Evolutionary conservation across 352 stramenopile species (phyloP).

Genomic region (Phytophthora palmivora): DNA sequence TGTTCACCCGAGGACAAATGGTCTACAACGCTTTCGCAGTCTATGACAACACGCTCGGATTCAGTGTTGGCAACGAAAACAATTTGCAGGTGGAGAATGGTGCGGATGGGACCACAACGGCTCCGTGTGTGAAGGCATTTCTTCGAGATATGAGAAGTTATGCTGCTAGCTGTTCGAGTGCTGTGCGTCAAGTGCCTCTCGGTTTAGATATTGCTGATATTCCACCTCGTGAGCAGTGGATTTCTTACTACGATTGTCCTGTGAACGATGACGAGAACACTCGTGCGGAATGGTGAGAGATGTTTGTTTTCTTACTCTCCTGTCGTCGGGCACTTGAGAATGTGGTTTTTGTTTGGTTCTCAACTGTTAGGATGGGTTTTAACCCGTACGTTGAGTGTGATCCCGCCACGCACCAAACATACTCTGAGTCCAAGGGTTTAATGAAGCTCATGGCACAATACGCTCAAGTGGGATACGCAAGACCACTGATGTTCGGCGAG

Average conservation of each 20-base stretch:
- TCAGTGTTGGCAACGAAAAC: too few species aligned
- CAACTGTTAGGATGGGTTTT: conserved; percentile 51
- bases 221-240: too few species aligned
- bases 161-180: conserved; percentile 44
- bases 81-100: conserved; percentile 41
- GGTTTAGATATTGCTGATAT: too few species aligned
- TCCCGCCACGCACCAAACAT: conserved; percentile 53
- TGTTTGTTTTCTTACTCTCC: too few species aligned
- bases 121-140: conserved; percentile 74
- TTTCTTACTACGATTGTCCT: too few species aligned
- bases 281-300: conserved; percentile 56
- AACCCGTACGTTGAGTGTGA: conserved; percentile 82
- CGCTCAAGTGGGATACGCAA: conserved; percentile 45
- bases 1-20: conserved; percentile 67
- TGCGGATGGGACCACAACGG: conserved; percentile 37
- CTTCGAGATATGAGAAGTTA: conserved; percentile 68
- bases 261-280: conserved; percentile 63
- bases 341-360: too few species aligned
- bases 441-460: conserved; percentile 73
- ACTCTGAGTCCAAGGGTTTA: conserved; percentile 62
- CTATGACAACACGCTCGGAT: conserved; percentile 77
- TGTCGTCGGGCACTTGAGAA: too few species aligned
- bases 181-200: too few species aligned
- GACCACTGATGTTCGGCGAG: conserved; percentile 76
- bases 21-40: conserved; percentile 80